Evolutionary conservation across 495 filamentous ascomycete genomes (phyloP).

Genomic region (Bathelium albidoporum): DNA sequence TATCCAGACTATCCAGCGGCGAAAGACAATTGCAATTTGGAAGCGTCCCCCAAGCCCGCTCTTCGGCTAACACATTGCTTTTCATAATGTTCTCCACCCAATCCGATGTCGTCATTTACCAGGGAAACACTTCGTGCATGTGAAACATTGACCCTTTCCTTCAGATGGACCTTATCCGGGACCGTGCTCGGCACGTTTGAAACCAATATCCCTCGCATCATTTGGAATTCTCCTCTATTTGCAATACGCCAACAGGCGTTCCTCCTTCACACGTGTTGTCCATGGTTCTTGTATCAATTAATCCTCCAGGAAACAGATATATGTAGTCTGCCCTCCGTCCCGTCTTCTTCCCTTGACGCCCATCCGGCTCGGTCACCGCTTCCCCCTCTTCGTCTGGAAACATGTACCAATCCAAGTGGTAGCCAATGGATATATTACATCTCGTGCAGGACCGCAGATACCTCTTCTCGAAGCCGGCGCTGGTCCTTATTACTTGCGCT

Average conservation of each 20-base stretch:
- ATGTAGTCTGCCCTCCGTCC: constrained; percentile 38
- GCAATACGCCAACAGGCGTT: not conserved
- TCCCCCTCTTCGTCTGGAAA: constrained; percentile 25
- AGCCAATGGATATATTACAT: constrained; percentile 56
- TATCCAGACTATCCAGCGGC: too few species aligned
- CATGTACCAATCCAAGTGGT: constrained; percentile 40
- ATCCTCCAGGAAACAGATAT: constrained; percentile 44
- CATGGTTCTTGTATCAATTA: constrained; percentile 13
- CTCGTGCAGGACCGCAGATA: constrained; percentile 49
- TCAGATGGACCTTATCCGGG: not conserved
- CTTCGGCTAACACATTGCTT: too few species aligned
- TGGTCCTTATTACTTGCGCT: constrained; percentile 45
- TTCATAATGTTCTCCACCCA: too few species aligned
- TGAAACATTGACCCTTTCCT: too few species aligned
- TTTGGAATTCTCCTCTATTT: not conserved
- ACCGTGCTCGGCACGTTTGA: not conserved
- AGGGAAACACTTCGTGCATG: too few species aligned
- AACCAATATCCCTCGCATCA: not conserved
- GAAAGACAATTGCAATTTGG: too few species aligned
- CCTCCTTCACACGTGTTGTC: not conserved
- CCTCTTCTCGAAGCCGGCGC: constrained; percentile 68
- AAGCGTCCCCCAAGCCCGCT: too few species aligned
- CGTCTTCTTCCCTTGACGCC: constrained; percentile 1
- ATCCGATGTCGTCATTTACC: too few species aligned
- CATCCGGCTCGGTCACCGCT: constrained; percentile 14